A percentile compares a stretch with the other conserved stretches of the same genome.
These are phyloP conservation scores for Phytophthora foliorum DNA, from an alignment of 352 stramenopile genomes.

Conservation along the genomic window DNA sequence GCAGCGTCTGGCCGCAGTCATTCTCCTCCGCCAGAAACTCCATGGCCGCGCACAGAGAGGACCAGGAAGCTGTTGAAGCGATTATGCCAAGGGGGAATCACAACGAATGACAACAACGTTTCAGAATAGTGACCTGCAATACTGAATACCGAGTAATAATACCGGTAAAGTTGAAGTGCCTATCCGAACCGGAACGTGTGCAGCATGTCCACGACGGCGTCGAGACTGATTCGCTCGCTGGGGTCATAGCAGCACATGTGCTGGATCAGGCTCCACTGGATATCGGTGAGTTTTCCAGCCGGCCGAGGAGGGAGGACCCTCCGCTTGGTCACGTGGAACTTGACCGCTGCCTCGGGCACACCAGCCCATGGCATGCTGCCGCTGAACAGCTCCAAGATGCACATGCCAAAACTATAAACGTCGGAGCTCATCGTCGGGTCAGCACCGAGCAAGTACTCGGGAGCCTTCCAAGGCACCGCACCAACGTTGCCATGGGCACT, in stretches of 20 bases:
- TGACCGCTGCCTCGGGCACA: constrained; percentile 35
- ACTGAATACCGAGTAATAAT: too few species aligned
- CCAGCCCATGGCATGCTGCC: constrained; percentile 35
- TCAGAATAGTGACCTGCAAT: constrained; percentile 8
- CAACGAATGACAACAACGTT: not conserved
- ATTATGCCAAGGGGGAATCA: constrained; percentile 14
- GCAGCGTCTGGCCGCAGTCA: constrained; percentile 95
- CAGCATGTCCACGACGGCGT: constrained; percentile 38
- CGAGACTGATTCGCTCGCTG: constrained; percentile 30
- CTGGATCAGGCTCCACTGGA: constrained; percentile 44
- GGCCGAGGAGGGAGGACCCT: constrained; percentile 30
- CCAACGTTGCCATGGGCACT: constrained; percentile 11
- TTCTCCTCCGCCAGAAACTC: constrained; percentile 94
- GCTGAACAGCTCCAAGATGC: constrained; percentile 42
- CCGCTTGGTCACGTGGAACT: constrained; percentile 36
- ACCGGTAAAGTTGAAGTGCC: too few species aligned
- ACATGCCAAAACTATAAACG: constrained; percentile 46
- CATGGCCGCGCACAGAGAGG: constrained; percentile 60
- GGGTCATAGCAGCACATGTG: constrained; percentile 40
- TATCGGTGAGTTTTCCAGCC: constrained; percentile 6
- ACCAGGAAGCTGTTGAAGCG: constrained; percentile 30
- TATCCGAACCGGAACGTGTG: constrained; percentile 26
- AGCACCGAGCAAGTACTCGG: constrained; percentile 27
- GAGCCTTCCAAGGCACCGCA: constrained; percentile 43
- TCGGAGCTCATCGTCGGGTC: constrained; percentile 33